Base-by-base conservation (phyloP, 2,329 filamentous ascomycete species). In the Talaromyces pinophilus region DNA sequence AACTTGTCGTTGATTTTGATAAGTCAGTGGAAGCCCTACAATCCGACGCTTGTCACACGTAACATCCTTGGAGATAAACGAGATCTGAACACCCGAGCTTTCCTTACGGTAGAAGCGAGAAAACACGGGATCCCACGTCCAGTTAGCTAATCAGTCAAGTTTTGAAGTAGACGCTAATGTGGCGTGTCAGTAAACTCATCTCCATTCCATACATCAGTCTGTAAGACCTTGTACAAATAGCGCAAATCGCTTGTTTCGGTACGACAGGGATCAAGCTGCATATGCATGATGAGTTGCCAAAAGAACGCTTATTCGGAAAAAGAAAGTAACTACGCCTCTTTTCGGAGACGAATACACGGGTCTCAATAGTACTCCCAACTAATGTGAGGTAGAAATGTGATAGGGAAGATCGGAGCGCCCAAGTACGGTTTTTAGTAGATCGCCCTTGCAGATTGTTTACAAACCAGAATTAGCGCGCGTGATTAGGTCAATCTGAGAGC, bases 361-460 rank as follows among this genome's bases (percentile, higher is more conserved):
- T 57, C 54, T 40, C n/a, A 38, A 40, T 10, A 7, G 3, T 54
- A 19, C 3, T 13, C 3, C 19, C 8, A 11, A 48, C n/a, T 33
- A 15, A 38, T 38, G 30, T 57, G 30, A 38, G 2, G 30, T 38
- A 4, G 54, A 57, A 57, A 57, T 57, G 54, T 57, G 54, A 57
- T 57, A 19, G 54, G 11, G 19, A 33, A 38, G 30, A 38, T 33
- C 54, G 11, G 2, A 22, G n/a, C n/a, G 30, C 30, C 30, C 3
- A 13, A 35, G 30, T 38, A 38, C 17, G 54, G 33, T 19, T 30
- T 5, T 15, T 40, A 46, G 42, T 15, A 10, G 62, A 64, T 64
- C 52, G 52, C 52, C 62, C 62, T 64, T 64, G 62, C 62, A 64
- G 52, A 48, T 59, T 57, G n/a, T 62, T 19, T 17, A 59, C 22